Conservation (phyloP, 2,329 filamentous ascomycete genomes). For the Aspergillus jensenii region DNA sequence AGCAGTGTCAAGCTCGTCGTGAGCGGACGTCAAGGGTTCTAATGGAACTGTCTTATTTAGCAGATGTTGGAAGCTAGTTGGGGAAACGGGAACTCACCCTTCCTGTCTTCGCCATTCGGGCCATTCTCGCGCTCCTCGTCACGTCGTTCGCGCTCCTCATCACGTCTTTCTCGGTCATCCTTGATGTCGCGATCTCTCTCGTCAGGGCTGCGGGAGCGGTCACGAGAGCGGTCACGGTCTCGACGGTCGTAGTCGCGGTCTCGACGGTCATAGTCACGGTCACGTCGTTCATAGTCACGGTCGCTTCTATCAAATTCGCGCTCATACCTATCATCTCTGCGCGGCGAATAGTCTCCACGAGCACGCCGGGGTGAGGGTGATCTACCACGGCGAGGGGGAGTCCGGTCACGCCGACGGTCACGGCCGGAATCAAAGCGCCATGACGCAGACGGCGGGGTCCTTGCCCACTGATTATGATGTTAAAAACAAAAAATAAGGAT, state of each 20-base stretch:
- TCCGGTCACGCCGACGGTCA: constrained; percentile 66
- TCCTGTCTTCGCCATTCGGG: constrained; percentile 83
- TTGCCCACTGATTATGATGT: constrained; percentile 74
- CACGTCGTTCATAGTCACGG: constrained; percentile 69
- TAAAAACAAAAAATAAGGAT: constrained; percentile 8
- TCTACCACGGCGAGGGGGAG: constrained; percentile 72
- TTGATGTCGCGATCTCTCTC: constrained; percentile 53
- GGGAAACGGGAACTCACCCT: constrained; percentile 59
- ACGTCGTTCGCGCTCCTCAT: constrained; percentile 69
- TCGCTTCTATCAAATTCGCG: constrained; percentile 70
- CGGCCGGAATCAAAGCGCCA: constrained; percentile 97
- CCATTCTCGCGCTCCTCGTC: constrained; percentile 72
- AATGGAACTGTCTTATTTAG: constrained; percentile 48
- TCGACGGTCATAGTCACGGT: constrained; percentile 68
- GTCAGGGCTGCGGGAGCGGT: constrained; percentile 73
- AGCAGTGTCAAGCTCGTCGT: constrained; percentile 94
- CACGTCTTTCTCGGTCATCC: constrained; percentile 43
- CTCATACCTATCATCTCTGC: constrained; percentile 83
- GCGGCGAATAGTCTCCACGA: constrained; percentile 74
- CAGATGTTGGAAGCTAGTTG: background rate
- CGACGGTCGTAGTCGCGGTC: constrained; percentile 43
- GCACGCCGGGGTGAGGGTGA: constrained; percentile 59
- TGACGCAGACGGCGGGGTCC: constrained; percentile 93
- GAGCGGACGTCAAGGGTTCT: constrained; percentile 77
- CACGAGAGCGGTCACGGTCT: constrained; percentile 62